A percentile compares a stretch with the other conserved stretches of the same genome.
phyloP scores from a whole-genome alignment of 768 basidiomycete species.

The Russula emetica region DNA sequence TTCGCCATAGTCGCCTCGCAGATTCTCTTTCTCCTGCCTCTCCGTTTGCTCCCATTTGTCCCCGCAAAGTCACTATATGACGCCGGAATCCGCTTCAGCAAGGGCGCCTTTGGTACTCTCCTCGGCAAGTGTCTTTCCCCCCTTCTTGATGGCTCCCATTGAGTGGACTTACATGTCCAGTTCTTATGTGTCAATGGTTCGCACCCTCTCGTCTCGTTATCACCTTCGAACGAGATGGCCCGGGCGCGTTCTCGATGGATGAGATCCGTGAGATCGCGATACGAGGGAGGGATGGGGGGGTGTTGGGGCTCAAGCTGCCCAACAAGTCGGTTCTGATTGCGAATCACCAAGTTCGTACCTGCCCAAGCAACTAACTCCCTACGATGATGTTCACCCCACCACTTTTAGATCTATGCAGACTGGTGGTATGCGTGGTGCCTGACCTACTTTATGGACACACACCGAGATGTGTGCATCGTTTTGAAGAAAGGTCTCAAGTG shows the following conservation, averaged over 20 bases:
- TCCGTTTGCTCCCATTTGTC: slow-evolving; percentile 59
- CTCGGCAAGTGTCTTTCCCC: slow-evolving; percentile 47
- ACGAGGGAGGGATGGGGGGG: slow-evolving; percentile 52
- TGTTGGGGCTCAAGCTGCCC: slow-evolving; percentile 64
- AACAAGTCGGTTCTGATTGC: slow-evolving; percentile 79
- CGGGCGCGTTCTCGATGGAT: slow-evolving; percentile 55
- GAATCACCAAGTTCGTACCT: slow-evolving; percentile 75
- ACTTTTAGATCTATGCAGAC: slow-evolving; percentile 61
- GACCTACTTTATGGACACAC: slow-evolving; percentile 62
- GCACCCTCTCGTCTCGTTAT: slow-evolving; percentile 69
- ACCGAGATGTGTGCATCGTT: slow-evolving; percentile 80
- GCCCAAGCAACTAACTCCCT: not conserved
- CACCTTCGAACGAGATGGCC: slow-evolving; percentile 68
- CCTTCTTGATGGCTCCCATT: not conserved
- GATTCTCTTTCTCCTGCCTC: slow-evolving; percentile 62
- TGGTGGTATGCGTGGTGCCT: slow-evolving; percentile 88
- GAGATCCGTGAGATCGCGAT: slow-evolving; percentile 56
- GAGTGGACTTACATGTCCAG: slow-evolving; percentile 36
- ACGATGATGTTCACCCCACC: not conserved
- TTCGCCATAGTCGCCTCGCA: slow-evolving; percentile 71
- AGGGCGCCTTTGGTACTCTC: slow-evolving; percentile 74
- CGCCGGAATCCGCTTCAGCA: slow-evolving; percentile 71
- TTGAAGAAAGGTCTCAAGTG: slow-evolving; percentile 87
- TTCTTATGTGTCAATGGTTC: slow-evolving; percentile 78
- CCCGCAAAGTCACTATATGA: slow-evolving; percentile 56